phyloP scores from a whole-genome alignment of 2,329 filamentous ascomycete genomes.

The Aspergillus ochraceoroseus region DNA sequence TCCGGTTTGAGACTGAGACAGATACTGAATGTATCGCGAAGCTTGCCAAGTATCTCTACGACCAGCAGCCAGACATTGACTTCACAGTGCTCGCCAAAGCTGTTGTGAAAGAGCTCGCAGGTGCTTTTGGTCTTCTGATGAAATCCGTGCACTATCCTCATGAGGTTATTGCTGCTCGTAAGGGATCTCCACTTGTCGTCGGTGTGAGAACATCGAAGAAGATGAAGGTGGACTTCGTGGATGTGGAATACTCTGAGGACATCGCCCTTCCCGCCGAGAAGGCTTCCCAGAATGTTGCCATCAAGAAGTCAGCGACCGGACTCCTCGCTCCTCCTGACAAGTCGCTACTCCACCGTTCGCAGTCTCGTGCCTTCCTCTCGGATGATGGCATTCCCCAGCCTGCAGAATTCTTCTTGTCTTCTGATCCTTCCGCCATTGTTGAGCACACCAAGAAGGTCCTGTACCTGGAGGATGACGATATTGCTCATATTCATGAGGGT shows the following conservation, averaged over 20 bases:
- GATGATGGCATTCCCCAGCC: conserved; percentile 97
- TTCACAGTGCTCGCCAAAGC: conserved; percentile 97
- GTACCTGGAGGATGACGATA: conserved; percentile 99
- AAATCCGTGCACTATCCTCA: conserved; percentile 99
- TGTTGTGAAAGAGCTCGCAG: conserved; percentile 96
- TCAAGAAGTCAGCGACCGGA: conserved; percentile 77
- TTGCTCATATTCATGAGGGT: conserved; percentile 98
- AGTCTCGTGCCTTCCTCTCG: conserved; percentile 97
- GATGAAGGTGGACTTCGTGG: conserved; percentile 99
- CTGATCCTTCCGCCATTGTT: conserved; percentile 94
- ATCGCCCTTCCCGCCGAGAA: conserved; percentile 84
- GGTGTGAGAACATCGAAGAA: conserved; percentile 95
- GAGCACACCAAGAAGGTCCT: conserved; percentile 99
- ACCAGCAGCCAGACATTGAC: conserved; percentile 87
- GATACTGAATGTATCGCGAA: conserved; percentile 99
- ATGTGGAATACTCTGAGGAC: conserved; percentile 94
- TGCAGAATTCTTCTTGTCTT: conserved; percentile 98
- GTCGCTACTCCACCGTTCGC: conserved; percentile 94
- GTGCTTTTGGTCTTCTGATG: conserved; percentile 92
- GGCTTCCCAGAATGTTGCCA: conserved; percentile 89
- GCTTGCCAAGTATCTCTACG: conserved; percentile 95
- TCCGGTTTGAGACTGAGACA: conserved; percentile 98
- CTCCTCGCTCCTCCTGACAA: conserved; percentile 91
- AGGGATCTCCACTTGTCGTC: conserved; percentile 95
- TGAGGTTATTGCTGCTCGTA: conserved; percentile 94